phyloP scores from a whole-genome alignment of 192 early-diverging fungal genomes.

The Backusella morwellensis region DNA sequence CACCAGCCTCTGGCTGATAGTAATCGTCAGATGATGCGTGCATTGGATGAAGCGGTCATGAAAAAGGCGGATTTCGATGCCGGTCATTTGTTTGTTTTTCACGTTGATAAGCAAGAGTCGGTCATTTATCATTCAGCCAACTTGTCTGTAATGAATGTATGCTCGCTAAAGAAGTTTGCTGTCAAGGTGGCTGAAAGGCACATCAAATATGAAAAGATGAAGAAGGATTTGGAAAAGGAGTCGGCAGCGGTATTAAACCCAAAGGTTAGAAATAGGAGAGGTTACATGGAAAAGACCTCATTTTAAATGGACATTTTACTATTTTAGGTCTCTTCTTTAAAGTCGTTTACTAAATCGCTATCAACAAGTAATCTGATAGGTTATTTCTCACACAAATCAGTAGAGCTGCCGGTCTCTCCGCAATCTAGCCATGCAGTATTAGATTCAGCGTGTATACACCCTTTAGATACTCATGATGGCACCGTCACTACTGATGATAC shows the following conservation, averaged over 20 bases:
- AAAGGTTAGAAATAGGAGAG: constrained; percentile 11
- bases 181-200: constrained; percentile 11
- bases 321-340: constrained; percentile 6
- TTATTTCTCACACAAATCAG: constrained; percentile 17
- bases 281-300: background rate
- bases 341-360: constrained; percentile 27
- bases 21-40: constrained; percentile 26
- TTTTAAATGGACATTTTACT: background rate
- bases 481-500: background rate
- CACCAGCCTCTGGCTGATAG: constrained; percentile 19
- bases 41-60: constrained; percentile 9
- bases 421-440: background rate
- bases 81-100: constrained; percentile 27
- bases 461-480: background rate
- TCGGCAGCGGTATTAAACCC: background rate
- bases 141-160: constrained; percentile 19
- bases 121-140: constrained; percentile 26
- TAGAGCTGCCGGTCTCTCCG: background rate
- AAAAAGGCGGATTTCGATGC: background rate
- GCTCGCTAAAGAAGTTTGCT: constrained; percentile 29
- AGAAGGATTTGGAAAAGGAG: background rate
- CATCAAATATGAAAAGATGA: constrained; percentile 1
- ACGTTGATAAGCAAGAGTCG: background rate
- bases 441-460: background rate
- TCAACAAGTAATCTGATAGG: constrained; percentile 25